Base-by-base conservation (phyloP, 2,329 filamentous ascomycete species). In the Neurospora sp. region DNA sequence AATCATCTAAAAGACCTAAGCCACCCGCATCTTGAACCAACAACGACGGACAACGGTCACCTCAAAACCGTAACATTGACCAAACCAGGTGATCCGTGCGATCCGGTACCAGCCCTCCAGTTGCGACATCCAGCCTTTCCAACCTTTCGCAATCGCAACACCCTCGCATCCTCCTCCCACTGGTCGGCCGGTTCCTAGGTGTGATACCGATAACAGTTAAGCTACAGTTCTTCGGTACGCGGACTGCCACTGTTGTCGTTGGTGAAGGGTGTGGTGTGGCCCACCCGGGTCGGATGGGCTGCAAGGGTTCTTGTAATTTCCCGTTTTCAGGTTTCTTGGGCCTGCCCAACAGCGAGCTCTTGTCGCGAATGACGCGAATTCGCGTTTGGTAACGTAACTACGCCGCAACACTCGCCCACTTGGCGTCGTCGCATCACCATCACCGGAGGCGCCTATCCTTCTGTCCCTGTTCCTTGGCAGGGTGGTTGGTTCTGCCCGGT, bases 81-180 rank as follows among this genome's bases (percentile, higher is more conserved):
- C 23, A 62, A 62, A 33, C 23, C 23, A 33, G 66, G 66, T 66
- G 52, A 68, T 70, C 69, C 66, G 69, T 70, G 66, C 39, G 19
- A 62, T 70, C 38, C 69, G 66, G 23, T 33, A 62, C 28, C 23
- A 62, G 13, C 23, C 23, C 52, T 58, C 46, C 43, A 52, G 43
- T 23, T 62, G 52, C 52, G 23, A 33, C 52, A 62, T 62, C 52
- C 52, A 58, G 23, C 46, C 46, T 58, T 58, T 52, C 10, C 43
- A 28, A 28, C 52, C 15, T 62, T 62, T 62, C 13, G 28, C 52
- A 62, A 62, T 33, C 28, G 52, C 28, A 62, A 36, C 52, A 62
- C 52, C 52, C 28, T 62, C 52, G 52, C 52, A 62, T 62, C 52
- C 13, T 17, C 52, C 8, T 62, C 52, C 52, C 52, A 36, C 52